Conservation (phyloP, 257 asterid genomes). For the Forsythia viridissima region DNA sequence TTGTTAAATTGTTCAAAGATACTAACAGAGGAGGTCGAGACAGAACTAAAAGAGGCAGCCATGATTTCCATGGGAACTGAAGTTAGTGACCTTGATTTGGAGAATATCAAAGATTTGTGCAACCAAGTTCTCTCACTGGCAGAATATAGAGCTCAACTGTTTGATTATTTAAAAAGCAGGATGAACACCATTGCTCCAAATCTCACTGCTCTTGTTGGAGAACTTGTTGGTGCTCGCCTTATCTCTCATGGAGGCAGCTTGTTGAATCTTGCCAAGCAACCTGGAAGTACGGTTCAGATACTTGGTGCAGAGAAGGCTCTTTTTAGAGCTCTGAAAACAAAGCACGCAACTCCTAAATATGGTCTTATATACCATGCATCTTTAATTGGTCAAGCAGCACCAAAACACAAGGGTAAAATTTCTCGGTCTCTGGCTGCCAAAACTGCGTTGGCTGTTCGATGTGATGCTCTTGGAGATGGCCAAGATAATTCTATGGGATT, state of each 20-base stretch:
- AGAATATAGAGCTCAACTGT: conserved; percentile 82
- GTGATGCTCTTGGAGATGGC: conserved; percentile 78
- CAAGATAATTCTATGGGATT: conserved; percentile 78
- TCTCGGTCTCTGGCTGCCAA: conserved; percentile 87
- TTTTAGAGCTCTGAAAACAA: conserved; percentile 85
- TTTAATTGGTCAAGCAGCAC: conserved; percentile 91
- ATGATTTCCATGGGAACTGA: conserved; percentile 96
- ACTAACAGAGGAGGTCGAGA: conserved; percentile 74
- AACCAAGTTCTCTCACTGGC: conserved; percentile 81
- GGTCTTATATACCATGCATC: conserved; percentile 95
- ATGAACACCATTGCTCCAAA: conserved; percentile 95
- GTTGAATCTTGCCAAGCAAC: conserved; percentile 89
- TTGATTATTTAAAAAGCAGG: conserved; percentile 80
- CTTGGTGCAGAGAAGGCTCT: conserved; percentile 97
- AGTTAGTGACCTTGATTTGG: conserved; percentile 82
- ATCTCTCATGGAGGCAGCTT: conserved; percentile 97
- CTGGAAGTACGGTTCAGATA: conserved; percentile 92
- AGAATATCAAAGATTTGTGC: conserved; percentile 81
- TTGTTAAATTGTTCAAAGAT: conserved; percentile 37
- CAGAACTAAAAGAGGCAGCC: conserved; percentile 84
- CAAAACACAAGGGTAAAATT: conserved; percentile 89
- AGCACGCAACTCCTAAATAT: conserved; percentile 89
- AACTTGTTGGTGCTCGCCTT: conserved; percentile 92
- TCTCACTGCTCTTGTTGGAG: conserved; percentile 92
- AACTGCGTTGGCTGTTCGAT: conserved; percentile 81